Evolutionary conservation across 164 flowering plant species (phyloP).

Genomic region (Vitis labrusca): DNA sequence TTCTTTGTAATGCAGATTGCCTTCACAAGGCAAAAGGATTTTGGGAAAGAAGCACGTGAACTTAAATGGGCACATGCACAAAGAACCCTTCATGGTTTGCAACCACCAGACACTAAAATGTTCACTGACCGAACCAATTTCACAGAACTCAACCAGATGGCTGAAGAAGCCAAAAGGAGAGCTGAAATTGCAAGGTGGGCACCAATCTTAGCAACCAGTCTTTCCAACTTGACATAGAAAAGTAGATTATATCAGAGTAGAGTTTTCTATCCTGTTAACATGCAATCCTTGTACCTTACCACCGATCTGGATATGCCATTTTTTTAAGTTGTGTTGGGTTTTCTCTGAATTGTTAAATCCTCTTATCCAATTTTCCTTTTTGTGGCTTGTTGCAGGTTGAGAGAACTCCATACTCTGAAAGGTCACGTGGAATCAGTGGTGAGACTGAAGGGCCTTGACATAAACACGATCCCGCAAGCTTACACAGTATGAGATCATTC

Average conservation of each 20-base stretch:
- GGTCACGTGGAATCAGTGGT: slow-evolving; percentile 91
- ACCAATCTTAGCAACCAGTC: background rate
- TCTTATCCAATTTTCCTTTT: background rate
- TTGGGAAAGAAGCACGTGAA: slow-evolving; percentile 85
- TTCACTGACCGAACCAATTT: slow-evolving; percentile 59
- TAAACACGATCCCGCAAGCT: slow-evolving; percentile 82
- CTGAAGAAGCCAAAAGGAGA: slow-evolving; percentile 94
- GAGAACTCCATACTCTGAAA: slow-evolving; percentile 78
- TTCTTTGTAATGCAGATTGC: slow-evolving; percentile 49
- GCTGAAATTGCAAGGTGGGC: slow-evolving; percentile 93
- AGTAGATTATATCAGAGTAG: background rate
- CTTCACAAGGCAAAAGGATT: slow-evolving; percentile 81
- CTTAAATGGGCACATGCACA: slow-evolving; percentile 87
- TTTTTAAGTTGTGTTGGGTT: background rate
- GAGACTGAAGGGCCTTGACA: slow-evolving; percentile 80
- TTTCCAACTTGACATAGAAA: background rate
- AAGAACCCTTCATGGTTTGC: slow-evolving; percentile 83
- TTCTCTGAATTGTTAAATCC: background rate
- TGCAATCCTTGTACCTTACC: background rate
- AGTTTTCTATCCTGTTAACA: background rate
- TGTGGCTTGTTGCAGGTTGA: slow-evolving; percentile 47
- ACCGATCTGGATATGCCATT: too few species aligned
- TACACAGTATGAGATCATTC: slow-evolving; percentile 61
- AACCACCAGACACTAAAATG: slow-evolving; percentile 78
- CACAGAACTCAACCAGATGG: slow-evolving; percentile 87